phyloP scores from a whole-genome alignment of 202 grass and related monocot genomes.

The Saccharum hybrid region DNA sequence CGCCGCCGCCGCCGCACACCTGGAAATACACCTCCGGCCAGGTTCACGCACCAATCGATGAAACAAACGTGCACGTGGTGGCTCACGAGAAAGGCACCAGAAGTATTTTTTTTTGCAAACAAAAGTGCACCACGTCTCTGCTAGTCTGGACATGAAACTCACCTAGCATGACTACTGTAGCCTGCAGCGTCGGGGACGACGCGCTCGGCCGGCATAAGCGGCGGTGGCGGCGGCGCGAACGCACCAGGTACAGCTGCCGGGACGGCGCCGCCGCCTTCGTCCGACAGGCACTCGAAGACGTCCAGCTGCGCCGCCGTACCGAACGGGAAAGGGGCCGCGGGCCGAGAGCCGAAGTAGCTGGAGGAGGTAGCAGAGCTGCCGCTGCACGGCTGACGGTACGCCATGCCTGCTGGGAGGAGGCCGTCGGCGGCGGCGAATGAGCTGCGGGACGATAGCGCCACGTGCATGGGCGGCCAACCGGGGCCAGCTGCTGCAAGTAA shows the following conservation, averaged over 20 bases:
- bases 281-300: constrained; percentile 57
- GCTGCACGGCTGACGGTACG: constrained; percentile 31
- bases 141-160: constrained; percentile 2
- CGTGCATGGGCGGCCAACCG: constrained; percentile 5
- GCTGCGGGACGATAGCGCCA: constrained; percentile 31
- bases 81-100: neutral
- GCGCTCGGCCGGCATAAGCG: constrained; percentile 21
- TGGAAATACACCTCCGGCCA: constrained; percentile 14
- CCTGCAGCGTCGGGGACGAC: constrained; percentile 37
- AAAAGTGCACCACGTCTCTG: neutral
- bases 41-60: neutral
- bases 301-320: constrained; percentile 32
- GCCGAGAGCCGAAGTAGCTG: constrained; percentile 21
- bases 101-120: too few species aligned
- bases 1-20: constrained; percentile 19
- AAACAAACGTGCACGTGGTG: neutral
- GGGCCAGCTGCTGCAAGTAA: neutral
- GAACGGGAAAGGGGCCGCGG: constrained; percentile 2
- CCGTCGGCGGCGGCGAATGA: neutral
- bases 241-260: neutral
- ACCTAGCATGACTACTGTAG: constrained; percentile 16
- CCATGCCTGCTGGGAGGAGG: neutral
- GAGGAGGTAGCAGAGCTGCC: constrained; percentile 26
- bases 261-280: constrained; percentile 40
- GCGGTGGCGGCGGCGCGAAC: constrained; percentile 34